Base-by-base conservation (phyloP, 768 basidiomycete genomes). In the Mycena floridula region DNA sequence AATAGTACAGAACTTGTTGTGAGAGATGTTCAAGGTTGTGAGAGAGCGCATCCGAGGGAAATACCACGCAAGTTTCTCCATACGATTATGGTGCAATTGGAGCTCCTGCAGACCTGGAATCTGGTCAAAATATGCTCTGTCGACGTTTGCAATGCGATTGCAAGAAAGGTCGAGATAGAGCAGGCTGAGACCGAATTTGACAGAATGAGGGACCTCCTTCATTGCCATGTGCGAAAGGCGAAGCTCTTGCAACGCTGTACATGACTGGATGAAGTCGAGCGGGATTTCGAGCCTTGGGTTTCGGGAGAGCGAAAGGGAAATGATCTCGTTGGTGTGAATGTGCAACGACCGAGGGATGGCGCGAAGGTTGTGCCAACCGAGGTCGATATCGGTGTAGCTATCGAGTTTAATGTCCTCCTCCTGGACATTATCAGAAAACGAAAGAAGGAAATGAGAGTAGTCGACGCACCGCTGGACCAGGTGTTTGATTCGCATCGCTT, bases 181-280 rank as follows among this genome's bases (percentile, higher is more conserved):
- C n/a, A n/a, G 67, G 13, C 81, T 82, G 7, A 68, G 59, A 35
- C 85, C 84, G 54, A 89, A 80, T 45, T 82, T 82, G 8, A 98
- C 77, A 47, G 81, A 85, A 43, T 80, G 80, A 0, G 96, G 96
- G 0, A 97, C 85, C 50, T 86, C 84, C 64, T 95, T 95, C 76
- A 97, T 85, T 11, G 89, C 89, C 87, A 95, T 95, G 51, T 89
- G 81, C 8, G 85, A 84, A 27, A 99, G 70, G 7, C 84, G 80
- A 35, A 99, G 78, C 54, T 96, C 94, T 45, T 84, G 82, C 7
- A 99, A 76, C 5, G 72, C 77, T 1, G 43, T 93, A 76, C 79
- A 95, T 90, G n/a, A n/a, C n/a, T n/a, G n/a, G n/a, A n/a, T n/a
- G n/a, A n/a, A n/a, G n/a, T n/a, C n/a, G n/a, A n/a, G n/a, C n/a